A percentile compares a stretch with the other conserved stretches of the same genome.
phyloP scores from a whole-genome alignment of 2,329 filamentous ascomycete genomes.

The Exophiala sp. region DNA sequence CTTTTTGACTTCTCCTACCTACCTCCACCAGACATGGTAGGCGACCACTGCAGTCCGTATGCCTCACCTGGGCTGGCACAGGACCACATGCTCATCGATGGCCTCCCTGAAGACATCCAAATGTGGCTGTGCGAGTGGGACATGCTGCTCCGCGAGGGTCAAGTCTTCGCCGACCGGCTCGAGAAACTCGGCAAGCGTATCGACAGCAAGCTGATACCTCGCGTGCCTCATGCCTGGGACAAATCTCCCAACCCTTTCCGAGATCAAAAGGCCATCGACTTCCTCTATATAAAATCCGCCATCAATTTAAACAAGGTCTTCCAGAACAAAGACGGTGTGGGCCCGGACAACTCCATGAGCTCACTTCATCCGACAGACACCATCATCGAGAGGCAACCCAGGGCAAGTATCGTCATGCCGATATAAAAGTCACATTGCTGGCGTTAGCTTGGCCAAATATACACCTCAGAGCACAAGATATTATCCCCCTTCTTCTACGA shows the following conservation, averaged over 20 bases:
- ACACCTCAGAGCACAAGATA: too few relatives aligned
- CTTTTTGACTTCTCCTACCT: conserved; percentile 50
- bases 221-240: conserved; percentile 48
- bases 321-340: conserved; percentile 23
- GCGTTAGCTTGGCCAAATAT: background rate
- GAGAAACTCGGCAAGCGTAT: conserved; percentile 43
- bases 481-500: too few relatives aligned
- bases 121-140: conserved; percentile 64
- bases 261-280: conserved; percentile 41
- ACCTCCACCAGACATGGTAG: conserved; percentile 42
- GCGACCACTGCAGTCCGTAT: conserved; percentile 54
- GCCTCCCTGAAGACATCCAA: conserved; percentile 58
- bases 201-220: conserved; percentile 45
- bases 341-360: conserved; percentile 23
- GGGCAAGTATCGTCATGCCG: conserved; percentile 21
- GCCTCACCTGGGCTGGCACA: conserved; percentile 57
- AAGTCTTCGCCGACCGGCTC: conserved; percentile 42
- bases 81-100: conserved; percentile 49
- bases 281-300: conserved; percentile 43
- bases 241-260: conserved; percentile 48
- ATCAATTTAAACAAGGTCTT: conserved; percentile 43
- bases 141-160: conserved; percentile 61
- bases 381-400: conserved; percentile 23
- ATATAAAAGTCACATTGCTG: conserved; percentile 1
- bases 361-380: conserved; percentile 22